A percentile compares a stretch with the other conserved stretches of the same genome.
phyloP scores from a whole-genome alignment of 1,284 basidiomycete species.

The Ustilago curta region DNA sequence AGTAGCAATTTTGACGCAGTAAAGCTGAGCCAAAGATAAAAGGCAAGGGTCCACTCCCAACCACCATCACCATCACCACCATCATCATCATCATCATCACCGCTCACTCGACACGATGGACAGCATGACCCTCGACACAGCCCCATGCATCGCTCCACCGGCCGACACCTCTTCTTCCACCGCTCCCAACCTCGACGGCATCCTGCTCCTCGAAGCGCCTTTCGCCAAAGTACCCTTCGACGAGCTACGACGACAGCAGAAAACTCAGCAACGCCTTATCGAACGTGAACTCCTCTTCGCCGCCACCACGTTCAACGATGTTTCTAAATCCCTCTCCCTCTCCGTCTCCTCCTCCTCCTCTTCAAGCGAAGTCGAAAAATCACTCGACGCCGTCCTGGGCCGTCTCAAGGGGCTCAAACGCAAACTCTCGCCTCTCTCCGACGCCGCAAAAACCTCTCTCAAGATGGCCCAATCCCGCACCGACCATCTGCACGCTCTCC shows the following conservation, averaged over 20 bases:
- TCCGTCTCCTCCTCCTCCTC: conserved; percentile 1
- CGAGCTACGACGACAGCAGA: conserved; percentile 55
- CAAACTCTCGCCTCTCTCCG: conserved; percentile 74
- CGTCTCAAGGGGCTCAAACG: conserved; percentile 81
- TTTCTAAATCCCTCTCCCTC: conserved; percentile 2
- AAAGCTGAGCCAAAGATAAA: background rate
- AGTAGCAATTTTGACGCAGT: background rate
- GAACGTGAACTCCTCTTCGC: conserved; percentile 53
- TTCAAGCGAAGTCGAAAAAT: conserved; percentile 64
- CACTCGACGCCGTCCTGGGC: conserved; percentile 80
- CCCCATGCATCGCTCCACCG: background rate
- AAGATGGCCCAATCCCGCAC: conserved; percentile 44
- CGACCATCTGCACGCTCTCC: conserved; percentile 49
- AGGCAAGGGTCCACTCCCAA: conserved; percentile 12
- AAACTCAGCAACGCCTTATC: conserved; percentile 60
- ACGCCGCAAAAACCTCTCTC: conserved; percentile 33
- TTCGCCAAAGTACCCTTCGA: conserved; percentile 77
- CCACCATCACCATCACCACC: conserved; percentile 6
- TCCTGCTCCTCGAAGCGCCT: conserved; percentile 87
- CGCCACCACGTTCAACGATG: conserved; percentile 21
- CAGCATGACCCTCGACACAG: conserved; percentile 21
- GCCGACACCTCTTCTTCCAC: background rate
- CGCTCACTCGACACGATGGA: conserved; percentile 12
- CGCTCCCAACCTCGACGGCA: conserved; percentile 74
- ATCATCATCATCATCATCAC: background rate